These are phyloP conservation scores for Deinandra increscens DNA, from an alignment of 129 eudicot genomes.

Conservation along the genomic window DNA sequence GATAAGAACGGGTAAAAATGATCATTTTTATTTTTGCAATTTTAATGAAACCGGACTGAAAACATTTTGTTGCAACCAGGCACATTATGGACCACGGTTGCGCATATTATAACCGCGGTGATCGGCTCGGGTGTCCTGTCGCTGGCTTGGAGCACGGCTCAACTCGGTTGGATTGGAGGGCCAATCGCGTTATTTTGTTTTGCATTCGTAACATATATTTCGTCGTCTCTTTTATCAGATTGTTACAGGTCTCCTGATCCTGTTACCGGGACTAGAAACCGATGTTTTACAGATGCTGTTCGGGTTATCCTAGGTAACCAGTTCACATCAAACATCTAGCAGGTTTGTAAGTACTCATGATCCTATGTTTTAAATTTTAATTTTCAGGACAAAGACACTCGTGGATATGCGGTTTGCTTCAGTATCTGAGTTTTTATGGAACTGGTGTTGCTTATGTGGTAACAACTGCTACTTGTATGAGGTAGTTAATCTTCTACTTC, in stretches of 20 bases:
- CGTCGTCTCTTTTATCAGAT: constrained; percentile 46
- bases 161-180: constrained; percentile 68
- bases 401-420: constrained; percentile 48
- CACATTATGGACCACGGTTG: constrained; percentile 50
- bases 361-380: no score
- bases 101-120: constrained; percentile 66
- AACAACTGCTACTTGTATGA: constrained; percentile 52
- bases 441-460: constrained; percentile 58
- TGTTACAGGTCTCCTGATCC: constrained; percentile 71
- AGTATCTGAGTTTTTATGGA: constrained; percentile 51
- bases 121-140: constrained; percentile 70
- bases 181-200: constrained; percentile 39
- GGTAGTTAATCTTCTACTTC: constrained; percentile 27
- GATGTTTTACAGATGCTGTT: constrained; percentile 48
- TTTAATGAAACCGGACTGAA: neutral
- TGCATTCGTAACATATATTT: constrained; percentile 42
- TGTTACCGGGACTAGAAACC: constrained; percentile 49
- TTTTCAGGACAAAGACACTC: constrained; percentile 34
- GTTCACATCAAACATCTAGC: neutral
- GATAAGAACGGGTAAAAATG: constrained; percentile 35
- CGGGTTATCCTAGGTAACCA: constrained; percentile 43
- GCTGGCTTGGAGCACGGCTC: constrained; percentile 70
- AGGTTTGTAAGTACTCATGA: neutral
- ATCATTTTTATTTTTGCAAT: neutral
- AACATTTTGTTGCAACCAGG: constrained; percentile 31